A percentile compares a stretch with the other conserved stretches of the same genome.
Evolutionary conservation across 352 stramenopile genomes (phyloP).

Genomic region (Phytophthora brassicae): DNA sequence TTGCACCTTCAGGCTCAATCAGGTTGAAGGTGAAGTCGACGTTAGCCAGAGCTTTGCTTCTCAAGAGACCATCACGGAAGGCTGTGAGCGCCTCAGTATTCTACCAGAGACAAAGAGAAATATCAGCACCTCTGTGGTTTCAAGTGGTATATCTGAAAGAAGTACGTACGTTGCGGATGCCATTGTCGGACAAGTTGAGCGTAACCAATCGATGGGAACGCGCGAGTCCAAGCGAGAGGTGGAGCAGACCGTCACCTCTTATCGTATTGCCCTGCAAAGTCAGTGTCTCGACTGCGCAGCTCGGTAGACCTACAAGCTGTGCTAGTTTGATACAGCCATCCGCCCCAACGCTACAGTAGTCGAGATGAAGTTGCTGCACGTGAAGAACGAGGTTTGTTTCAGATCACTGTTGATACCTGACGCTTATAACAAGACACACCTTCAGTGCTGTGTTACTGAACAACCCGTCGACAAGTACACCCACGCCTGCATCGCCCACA

Average conservation of each 20-base stretch:
- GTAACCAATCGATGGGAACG: slow-evolving; percentile 54
- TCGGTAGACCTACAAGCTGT: slow-evolving; percentile 65
- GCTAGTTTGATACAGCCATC: slow-evolving; percentile 65
- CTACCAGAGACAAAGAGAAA: slow-evolving; percentile 17
- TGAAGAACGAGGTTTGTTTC: background rate
- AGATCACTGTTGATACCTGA: background rate
- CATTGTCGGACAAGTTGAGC: slow-evolving; percentile 80
- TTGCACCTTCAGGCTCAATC: slow-evolving; percentile 67
- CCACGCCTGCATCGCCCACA: slow-evolving; percentile 57
- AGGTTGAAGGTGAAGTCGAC: slow-evolving; percentile 82
- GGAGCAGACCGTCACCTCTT: slow-evolving; percentile 56
- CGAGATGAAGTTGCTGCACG: slow-evolving; percentile 69
- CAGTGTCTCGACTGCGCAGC: slow-evolving; percentile 53
- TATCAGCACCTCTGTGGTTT: background rate
- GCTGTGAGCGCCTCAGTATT: slow-evolving; percentile 47
- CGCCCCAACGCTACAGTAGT: slow-evolving; percentile 59
- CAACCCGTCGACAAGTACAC: slow-evolving; percentile 60
- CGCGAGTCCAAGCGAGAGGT: slow-evolving; percentile 74
- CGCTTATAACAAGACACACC: slow-evolving; percentile 16
- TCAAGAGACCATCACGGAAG: slow-evolving; percentile 66
- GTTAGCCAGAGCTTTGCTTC: slow-evolving; percentile 65
- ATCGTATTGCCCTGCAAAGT: slow-evolving; percentile 67
- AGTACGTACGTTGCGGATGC: slow-evolving; percentile 60
- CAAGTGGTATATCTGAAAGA: background rate
- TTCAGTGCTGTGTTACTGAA: slow-evolving; percentile 73